phyloP scores from a whole-genome alignment of 2,329 filamentous ascomycete species.

The Annulohypoxylon truncatum region DNA sequence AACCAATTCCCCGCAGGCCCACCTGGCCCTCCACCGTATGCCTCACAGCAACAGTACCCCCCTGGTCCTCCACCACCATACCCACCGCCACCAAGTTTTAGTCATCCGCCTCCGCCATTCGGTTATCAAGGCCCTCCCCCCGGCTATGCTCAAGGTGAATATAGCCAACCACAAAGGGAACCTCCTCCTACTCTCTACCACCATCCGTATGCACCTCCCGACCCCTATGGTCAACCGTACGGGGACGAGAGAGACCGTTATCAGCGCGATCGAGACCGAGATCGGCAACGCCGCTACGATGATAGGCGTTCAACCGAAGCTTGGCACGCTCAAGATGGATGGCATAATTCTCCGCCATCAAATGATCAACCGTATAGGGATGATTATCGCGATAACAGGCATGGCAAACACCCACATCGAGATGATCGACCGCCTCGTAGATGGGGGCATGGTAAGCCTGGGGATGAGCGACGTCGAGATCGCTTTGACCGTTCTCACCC shows the following conservation, averaged over 20 bases:
- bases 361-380: conserved; percentile 24
- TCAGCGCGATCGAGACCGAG: conserved; percentile 32
- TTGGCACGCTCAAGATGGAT: conserved; percentile 33
- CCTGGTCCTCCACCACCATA: conserved; percentile 33
- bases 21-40: conserved; percentile 28
- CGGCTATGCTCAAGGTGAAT: conserved; percentile 32
- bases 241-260: conserved; percentile 34
- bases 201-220: conserved; percentile 34
- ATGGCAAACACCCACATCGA: conserved; percentile 26
- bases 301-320: conserved; percentile 29
- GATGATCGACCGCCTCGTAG: conserved; percentile 35
- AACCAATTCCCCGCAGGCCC: conserved; percentile 27
- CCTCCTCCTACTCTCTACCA: conserved; percentile 35
- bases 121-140: conserved; percentile 32
- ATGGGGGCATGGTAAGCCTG: conserved; percentile 27
- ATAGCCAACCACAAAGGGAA: conserved; percentile 34
- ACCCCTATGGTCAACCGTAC: conserved; percentile 27
- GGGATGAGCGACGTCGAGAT: conserved; percentile 35
- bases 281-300: conserved; percentile 30
- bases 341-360: conserved; percentile 21
- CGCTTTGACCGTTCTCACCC: conserved; percentile 34
- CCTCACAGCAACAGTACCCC: conserved; percentile 21
- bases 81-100: conserved; percentile 29
- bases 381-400: conserved; percentile 26
- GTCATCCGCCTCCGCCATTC: conserved; percentile 29